These are phyloP conservation scores for Chrysosporium keratinophilum DNA, from an alignment of 2,329 filamentous ascomycete species.

Conservation along the genomic window DNA sequence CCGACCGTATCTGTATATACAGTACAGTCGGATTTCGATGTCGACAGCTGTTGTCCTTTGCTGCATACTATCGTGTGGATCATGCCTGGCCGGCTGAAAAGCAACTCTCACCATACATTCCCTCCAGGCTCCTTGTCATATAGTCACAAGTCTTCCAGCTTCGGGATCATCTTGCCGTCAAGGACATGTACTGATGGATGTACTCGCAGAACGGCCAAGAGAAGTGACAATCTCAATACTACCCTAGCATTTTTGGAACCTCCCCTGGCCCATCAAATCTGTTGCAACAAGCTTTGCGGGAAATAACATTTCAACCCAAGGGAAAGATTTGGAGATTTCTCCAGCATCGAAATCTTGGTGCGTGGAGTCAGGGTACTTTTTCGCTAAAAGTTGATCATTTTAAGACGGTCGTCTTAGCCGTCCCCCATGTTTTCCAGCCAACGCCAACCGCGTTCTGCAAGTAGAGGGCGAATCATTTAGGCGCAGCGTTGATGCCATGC, in stretches of 20 bases:
- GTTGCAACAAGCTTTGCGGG: conserved; percentile 3
- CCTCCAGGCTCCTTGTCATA: not conserved
- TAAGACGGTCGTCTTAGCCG: not conserved
- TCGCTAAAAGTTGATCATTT: conserved; percentile 9
- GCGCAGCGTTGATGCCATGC: conserved; percentile 3
- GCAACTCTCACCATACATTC: not conserved
- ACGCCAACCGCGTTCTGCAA: not conserved
- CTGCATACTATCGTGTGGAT: too few relatives aligned
- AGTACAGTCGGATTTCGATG: too few relatives aligned
- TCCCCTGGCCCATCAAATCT: not conserved
- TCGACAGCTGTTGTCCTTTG: too few relatives aligned
- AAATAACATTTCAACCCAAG: not conserved
- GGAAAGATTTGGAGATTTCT: not conserved
- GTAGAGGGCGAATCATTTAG: not conserved
- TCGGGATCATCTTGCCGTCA: not conserved
- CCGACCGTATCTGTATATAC: too few relatives aligned
- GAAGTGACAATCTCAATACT: conserved; percentile 1
- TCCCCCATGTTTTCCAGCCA: not conserved
- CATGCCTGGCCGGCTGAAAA: too few relatives aligned
- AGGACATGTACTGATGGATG: not conserved
- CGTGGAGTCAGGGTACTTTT: not conserved
- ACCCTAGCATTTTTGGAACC: conserved; percentile 7
- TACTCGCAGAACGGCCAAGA: conserved; percentile 1
- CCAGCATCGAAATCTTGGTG: not conserved
- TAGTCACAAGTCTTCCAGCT: not conserved